Percentiles rank a stretch among this genome's conserved stretches.
These are phyloP conservation scores for Astrocystis sublimbata DNA, from an alignment of 495 filamentous ascomycete genomes.

Conservation along the genomic window DNA sequence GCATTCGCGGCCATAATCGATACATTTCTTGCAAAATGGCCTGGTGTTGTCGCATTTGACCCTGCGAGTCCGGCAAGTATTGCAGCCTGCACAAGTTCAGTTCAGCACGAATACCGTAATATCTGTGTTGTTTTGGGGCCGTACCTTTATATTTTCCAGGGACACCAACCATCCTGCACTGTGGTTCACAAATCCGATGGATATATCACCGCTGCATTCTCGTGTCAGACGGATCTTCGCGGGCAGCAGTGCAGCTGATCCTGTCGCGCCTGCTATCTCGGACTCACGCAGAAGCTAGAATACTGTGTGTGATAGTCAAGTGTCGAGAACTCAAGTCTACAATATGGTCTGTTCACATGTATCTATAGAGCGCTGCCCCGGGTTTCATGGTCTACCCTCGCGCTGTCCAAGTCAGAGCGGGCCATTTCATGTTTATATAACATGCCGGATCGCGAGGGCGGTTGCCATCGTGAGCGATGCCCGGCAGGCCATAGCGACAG, in stretches of 20 bases:
- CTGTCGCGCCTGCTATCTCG: background rate
- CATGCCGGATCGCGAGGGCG: background rate
- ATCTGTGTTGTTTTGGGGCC: background rate
- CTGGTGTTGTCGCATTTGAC: slow-evolving; percentile 62
- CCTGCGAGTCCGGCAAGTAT: slow-evolving; percentile 45
- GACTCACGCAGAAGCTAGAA: no score
- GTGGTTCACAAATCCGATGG: background rate
- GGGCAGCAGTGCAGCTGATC: background rate
- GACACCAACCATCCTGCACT: slow-evolving; percentile 44
- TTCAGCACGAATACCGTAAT: background rate
- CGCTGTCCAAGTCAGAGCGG: slow-evolving; percentile 2
- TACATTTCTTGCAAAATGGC: slow-evolving; percentile 63
- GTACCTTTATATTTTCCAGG: slow-evolving; percentile 49
- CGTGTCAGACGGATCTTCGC: background rate
- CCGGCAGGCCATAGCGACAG: slow-evolving; percentile 3
- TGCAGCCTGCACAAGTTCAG: slow-evolving; percentile 32
- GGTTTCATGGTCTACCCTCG: background rate
- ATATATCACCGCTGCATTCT: slow-evolving; percentile 1
- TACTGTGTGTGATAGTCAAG: slow-evolving; percentile 1
- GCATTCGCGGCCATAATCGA: slow-evolving; percentile 63
- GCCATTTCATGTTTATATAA: slow-evolving; percentile 8
- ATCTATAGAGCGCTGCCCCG: background rate
- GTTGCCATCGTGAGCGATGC: slow-evolving; percentile 10
- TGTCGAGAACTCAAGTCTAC: background rate
- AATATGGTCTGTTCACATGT: slow-evolving; percentile 1